Evolutionary conservation across 2,329 filamentous ascomycete species (phyloP), one percentile per base, ranked within the genome.

Genomic region (Epichloe sibirici): DNA sequence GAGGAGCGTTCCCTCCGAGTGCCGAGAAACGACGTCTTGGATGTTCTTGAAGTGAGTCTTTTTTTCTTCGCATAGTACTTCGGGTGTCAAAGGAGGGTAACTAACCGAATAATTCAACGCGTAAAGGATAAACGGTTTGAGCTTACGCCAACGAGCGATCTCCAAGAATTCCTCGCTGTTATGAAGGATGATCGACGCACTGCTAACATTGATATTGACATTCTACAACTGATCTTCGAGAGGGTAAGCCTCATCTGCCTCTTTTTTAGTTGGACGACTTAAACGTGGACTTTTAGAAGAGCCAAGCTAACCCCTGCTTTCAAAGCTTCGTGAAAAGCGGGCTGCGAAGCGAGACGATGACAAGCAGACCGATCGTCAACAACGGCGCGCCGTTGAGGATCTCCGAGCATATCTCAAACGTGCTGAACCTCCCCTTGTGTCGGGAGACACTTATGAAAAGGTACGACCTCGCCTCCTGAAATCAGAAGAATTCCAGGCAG

Each of bases 101-200:
- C 54, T 59, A 50, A 63, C 58, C 17, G 37, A 42, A 51, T 8
- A n/a, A 13, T 5, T 37, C 4, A 8, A 11, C 45, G 31, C 15
- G 28, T 38, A 42, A 60, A 94, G 87, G 89, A 95, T 71, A 87
- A 88, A 74, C 88, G 85, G 63, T 95, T 89, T 77, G 90, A 96
- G 69, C 82, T 97, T 62, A 90, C 86, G 59, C 77, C 85, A 57
- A 86, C 87, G 63, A 96, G 90, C 62, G 85, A 87, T 46, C 83
- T 94, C 68, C 86, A 95, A 65, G 90, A 95, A 63, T 97, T 97
- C 73, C 74, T 85, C 66, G 75, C 79, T 64, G 75, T 93, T 62
- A 83, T 97, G 77, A 84, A 83, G 68, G 82, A 83, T 75, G 90
- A 97, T 76, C 81, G 83, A 63, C 88, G 89, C 65, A 95, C 90